Conservation (phyloP, 148 eudicot species). For the Rhododendron mucronatum region DNA sequence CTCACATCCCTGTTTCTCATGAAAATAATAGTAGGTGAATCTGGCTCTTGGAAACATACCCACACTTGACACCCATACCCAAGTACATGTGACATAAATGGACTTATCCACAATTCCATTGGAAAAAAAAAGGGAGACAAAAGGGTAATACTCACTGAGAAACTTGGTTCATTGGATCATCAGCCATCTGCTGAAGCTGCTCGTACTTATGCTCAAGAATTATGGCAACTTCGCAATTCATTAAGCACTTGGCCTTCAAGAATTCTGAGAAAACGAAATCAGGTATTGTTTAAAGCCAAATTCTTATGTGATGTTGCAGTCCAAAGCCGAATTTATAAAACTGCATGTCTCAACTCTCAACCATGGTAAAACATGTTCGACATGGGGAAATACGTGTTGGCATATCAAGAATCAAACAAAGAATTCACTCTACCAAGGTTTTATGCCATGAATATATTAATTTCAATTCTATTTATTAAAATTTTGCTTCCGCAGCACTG, state of each 20-base stretch:
- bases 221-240: constrained; percentile 87
- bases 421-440: background rate
- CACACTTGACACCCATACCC: background rate
- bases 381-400: background rate
- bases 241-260: constrained; percentile 89
- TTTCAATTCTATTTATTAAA: background rate
- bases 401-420: background rate
- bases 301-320: background rate
- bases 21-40: background rate
- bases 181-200: constrained; percentile 76
- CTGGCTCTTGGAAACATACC: background rate
- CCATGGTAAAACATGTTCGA: background rate
- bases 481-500: background rate
- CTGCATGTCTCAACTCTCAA: background rate
- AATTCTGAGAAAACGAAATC: constrained; percentile 40
- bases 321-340: background rate
- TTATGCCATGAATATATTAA: background rate
- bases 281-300: background rate
- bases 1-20: background rate
- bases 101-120: background rate
- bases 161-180: constrained; percentile 72
- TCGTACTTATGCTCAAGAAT: constrained; percentile 80
- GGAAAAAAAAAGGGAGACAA: background rate
- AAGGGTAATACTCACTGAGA: constrained; percentile 52
- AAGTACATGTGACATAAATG: background rate